Conservation (phyloP, 768 basidiomycete species). For the Strobilomyces dryophilus region DNA sequence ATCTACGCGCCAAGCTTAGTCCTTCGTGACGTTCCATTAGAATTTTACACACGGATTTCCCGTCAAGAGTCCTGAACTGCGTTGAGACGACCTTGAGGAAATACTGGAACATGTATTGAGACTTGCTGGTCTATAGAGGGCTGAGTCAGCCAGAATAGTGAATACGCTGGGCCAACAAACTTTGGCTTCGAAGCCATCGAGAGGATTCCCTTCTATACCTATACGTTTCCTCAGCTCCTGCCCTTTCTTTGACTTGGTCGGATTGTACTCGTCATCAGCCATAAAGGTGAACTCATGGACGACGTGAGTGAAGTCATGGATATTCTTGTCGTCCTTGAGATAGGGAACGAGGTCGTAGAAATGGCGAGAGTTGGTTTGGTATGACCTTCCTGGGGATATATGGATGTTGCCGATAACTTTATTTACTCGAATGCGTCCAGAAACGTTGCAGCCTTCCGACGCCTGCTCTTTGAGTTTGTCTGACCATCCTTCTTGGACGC, state of each 20-base stretch:
- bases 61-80: slow-evolving; percentile 81
- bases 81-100: slow-evolving; percentile 99
- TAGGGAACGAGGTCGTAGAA: slow-evolving; percentile 93
- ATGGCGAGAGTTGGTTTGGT: slow-evolving; percentile 78
- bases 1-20: slow-evolving; percentile 40
- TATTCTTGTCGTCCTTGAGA: slow-evolving; percentile 79
- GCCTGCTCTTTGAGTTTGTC: slow-evolving; percentile 91
- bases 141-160: slow-evolving; percentile 1
- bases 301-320: slow-evolving; percentile 90
- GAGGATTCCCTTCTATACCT: slow-evolving; percentile 70
- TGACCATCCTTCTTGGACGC: slow-evolving; percentile 90
- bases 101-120: slow-evolving; percentile 96
- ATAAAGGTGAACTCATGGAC: slow-evolving; percentile 77
- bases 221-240: slow-evolving; percentile 65
- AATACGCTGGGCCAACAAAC: slow-evolving; percentile 34
- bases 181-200: slow-evolving; percentile 61
- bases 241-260: slow-evolving; percentile 57
- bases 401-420: slow-evolving; percentile 96
- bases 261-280: slow-evolving; percentile 80
- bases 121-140: slow-evolving; percentile 56
- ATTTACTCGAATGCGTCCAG: slow-evolving; percentile 90
- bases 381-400: slow-evolving; percentile 92
- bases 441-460: slow-evolving; percentile 90
- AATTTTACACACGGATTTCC: slow-evolving; percentile 48
- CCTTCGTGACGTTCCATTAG: not conserved